phyloP scores from a whole-genome alignment of 495 filamentous ascomycete genomes.

The Penicillium fimorum region DNA sequence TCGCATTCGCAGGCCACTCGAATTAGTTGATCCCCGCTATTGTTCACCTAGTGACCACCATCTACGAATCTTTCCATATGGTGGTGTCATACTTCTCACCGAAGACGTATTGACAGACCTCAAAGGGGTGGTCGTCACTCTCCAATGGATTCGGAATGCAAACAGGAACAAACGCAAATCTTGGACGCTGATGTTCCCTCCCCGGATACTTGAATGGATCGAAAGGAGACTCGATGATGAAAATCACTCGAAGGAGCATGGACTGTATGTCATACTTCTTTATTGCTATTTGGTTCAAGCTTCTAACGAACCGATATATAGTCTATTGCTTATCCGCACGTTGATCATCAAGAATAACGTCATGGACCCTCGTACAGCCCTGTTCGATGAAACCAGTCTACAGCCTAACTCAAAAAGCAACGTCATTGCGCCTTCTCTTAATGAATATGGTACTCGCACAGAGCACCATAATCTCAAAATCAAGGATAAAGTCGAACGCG shows the following conservation, averaged over 20 bases:
- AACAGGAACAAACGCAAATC: constrained; percentile 26
- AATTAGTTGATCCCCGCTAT: constrained; percentile 11
- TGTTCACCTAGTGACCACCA: constrained; percentile 25
- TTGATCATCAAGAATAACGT: constrained; percentile 29
- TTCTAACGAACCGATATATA: background rate
- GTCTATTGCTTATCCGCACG: background rate
- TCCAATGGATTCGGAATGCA: constrained; percentile 53
- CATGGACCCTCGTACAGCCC: background rate
- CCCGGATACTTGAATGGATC: constrained; percentile 41
- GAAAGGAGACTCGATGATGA: constrained; percentile 19
- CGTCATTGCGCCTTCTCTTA: constrained; percentile 27
- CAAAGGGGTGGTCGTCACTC: constrained; percentile 46
- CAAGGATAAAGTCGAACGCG: constrained; percentile 23
- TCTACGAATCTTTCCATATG: constrained; percentile 56
- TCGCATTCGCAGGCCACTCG: constrained; percentile 30
- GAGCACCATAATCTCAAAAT: constrained; percentile 20
- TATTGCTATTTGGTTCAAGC: background rate
- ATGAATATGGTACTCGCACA: constrained; percentile 22
- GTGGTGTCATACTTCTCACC: constrained; percentile 59
- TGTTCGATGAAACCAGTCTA: constrained; percentile 17
- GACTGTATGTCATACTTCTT: background rate
- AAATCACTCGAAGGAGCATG: constrained; percentile 1
- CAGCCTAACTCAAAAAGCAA: constrained; percentile 14
- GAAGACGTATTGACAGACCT: constrained; percentile 60
- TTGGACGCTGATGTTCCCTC: constrained; percentile 44